Evolutionary conservation across 78 protist genomes (phyloP), one percentile per base, ranked within the genome.

Genomic region (Reticulomyxa filosa): DNA sequence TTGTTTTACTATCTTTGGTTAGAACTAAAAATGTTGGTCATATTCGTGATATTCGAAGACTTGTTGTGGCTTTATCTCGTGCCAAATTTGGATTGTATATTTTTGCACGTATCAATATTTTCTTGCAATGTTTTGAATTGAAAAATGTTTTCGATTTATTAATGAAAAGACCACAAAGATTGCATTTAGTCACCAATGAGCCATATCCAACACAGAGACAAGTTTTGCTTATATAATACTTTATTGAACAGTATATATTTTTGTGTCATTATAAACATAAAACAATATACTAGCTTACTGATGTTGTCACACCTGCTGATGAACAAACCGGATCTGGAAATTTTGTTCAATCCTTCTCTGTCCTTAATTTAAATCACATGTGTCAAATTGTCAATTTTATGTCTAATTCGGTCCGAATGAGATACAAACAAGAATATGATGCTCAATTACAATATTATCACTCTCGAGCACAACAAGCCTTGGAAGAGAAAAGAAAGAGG

Each of bases 11-110:
- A 1, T 88, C 94, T 38, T 83, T 90, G 20, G 97, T 90, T 25
- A 79, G 94, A 55, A 88, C 97, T 1, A 33, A 62, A 56, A 2
- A 23, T 3, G 76, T 66, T 27, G 97, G 97, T 3, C 88, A 86
- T 30, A 17, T 69, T 32, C 65, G 74, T 2, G 74, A 69, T 34
- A 67, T 69, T 26, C 70, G 77, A 6, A 72, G 86, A 17, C 72
- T 76, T 25, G 74, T 81, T 3, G 95, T 91, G 10, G 90, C 97
- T 23, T 30, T 89, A 70, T 87, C 94, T 20, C 87, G 97, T 32
- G 88, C 95, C 7, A 61, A 93, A 22, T 79, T 91, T 7, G 97
- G 97, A 13, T 75, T 91, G 32, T 84, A 82, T 20, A 80, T 89
- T 23, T 87, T 91, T 62, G 70, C 90, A 33, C 64, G 82, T 22